Evolutionary conservation across 352 stramenopile genomes (phyloP).

Genomic region (Phytophthora sp.): DNA sequence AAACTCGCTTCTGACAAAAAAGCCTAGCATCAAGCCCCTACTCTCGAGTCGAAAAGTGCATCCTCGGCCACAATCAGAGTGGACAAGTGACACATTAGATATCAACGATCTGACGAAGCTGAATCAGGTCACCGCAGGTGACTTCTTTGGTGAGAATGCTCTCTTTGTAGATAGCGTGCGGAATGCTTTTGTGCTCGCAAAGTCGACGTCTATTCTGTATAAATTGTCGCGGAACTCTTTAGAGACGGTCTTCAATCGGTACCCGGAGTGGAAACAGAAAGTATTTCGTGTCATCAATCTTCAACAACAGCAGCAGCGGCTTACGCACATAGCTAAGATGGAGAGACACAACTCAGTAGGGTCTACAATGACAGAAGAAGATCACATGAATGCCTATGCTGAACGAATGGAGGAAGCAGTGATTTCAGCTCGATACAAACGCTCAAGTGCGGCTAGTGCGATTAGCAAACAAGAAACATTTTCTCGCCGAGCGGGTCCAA

Average conservation of each 20-base stretch:
- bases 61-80: slow-evolving; percentile 21
- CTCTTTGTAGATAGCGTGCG: slow-evolving; percentile 71
- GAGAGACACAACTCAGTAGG: slow-evolving; percentile 49
- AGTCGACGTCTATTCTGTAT: slow-evolving; percentile 77
- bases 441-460: slow-evolving; percentile 30
- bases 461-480: slow-evolving; percentile 18
- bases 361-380: slow-evolving; percentile 37
- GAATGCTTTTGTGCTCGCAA: slow-evolving; percentile 57
- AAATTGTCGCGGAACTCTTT: slow-evolving; percentile 68
- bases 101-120: slow-evolving; percentile 47
- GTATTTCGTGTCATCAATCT: slow-evolving; percentile 68
- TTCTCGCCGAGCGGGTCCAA: slow-evolving; percentile 4
- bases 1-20: slow-evolving; percentile 31
- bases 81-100: slow-evolving; percentile 19
- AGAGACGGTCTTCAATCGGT: slow-evolving; percentile 72
- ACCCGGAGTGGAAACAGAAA: slow-evolving; percentile 75
- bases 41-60: slow-evolving; percentile 30
- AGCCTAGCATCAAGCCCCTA: slow-evolving; percentile 11
- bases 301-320: slow-evolving; percentile 55
- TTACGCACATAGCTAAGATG: slow-evolving; percentile 47
- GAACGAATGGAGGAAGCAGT: slow-evolving; percentile 49
- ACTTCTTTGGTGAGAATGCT: slow-evolving; percentile 75
- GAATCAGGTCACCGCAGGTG: slow-evolving; percentile 53
- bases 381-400: slow-evolving; percentile 38
- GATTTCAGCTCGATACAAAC: slow-evolving; percentile 39